Percentiles rank a stretch among this genome's conserved stretches.
phyloP scores from a whole-genome alignment of 257 asterid genomes.

The Cinchona pubescens region DNA sequence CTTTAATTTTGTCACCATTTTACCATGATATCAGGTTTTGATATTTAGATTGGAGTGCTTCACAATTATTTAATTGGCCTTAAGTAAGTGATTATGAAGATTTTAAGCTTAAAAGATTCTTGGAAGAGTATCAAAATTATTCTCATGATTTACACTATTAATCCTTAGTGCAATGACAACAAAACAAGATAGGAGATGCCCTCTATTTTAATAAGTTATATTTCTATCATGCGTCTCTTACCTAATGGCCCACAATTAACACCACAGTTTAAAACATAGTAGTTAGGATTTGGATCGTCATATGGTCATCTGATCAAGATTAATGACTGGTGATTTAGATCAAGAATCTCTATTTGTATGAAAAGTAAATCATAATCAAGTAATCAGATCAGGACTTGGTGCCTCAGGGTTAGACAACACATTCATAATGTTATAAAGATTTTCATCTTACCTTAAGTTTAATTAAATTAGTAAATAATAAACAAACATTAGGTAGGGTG shows the following conservation, averaged over 20 bases:
- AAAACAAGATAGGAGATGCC: neutral
- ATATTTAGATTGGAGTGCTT: neutral
- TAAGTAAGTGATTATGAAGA: neutral
- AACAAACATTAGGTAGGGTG: neutral
- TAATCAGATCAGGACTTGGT: slow-evolving; percentile 1
- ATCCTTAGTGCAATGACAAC: neutral
- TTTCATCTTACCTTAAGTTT: neutral
- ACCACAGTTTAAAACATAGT: neutral
- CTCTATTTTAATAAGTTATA: neutral
- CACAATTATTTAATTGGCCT: neutral
- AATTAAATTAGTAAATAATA: neutral
- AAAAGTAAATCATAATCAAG: neutral
- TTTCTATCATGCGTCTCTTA: neutral
- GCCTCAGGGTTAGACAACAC: slow-evolving; percentile 13
- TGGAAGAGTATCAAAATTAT: neutral
- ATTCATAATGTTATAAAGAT: neutral
- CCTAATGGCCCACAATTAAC: slow-evolving; percentile 1
- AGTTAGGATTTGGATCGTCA: slow-evolving; percentile 15
- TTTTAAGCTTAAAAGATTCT: slow-evolving; percentile 1
- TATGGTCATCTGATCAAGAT: neutral
- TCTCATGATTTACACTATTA: neutral
- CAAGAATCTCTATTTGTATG: neutral
- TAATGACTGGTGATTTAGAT: neutral
- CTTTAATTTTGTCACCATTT: slow-evolving; percentile 4
- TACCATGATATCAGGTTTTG: neutral